Evolutionary conservation across 2,329 filamentous ascomycete species (phyloP), one percentile per base, ranked within the genome.

Genomic region (Aspergillus thermomutatus): DNA sequence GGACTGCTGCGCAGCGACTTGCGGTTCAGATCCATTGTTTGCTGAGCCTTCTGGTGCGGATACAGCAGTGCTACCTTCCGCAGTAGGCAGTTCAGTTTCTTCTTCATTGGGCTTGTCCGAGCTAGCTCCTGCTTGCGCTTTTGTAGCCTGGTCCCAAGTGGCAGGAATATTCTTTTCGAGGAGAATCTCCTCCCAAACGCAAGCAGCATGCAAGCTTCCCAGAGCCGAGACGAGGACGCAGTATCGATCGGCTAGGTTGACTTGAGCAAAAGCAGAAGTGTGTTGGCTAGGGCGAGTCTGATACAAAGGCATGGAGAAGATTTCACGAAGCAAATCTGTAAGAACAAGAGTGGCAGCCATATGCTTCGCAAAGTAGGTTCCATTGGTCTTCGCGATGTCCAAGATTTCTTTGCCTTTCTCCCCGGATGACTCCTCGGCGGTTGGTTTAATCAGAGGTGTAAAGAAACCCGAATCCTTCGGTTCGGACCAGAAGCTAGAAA

Each of bases 181-280:
- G 0, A 87, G 79, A 37, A 92, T 89, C 62, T 95, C 90, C 72
- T 99, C 93, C 73, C 87, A 88, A n/a, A 96, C 82, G 57, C 91
- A 89, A 52, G 88, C 87, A 45, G 89, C 84, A 62, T 97, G 83
- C 17, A 99, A 77, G 25, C 87, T 86, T 3, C 91, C 92, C 34
- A 97, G 82, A 26, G 86, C 86, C 60, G 85, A 83, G 25, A 96
- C 82, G 40, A 97, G 77, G n/a, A 80, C 76, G 47, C 85, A 80
- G 69, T 96, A 96, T 70, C 91, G 87, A 71, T 97, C 93, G 31
- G 87, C 91, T 23, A 96, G 82, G 68, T 96, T 96, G 64, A 95
- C 83, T 26, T 86, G 83, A 54, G 84, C 86, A 66, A 97, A 89
- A 10, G 88, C 83, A 28, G 85, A 83, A 9, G 78, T 78, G 52